Base-by-base conservation (phyloP, 1,284 basidiomycete species). In the Malassezia restricta region DNA sequence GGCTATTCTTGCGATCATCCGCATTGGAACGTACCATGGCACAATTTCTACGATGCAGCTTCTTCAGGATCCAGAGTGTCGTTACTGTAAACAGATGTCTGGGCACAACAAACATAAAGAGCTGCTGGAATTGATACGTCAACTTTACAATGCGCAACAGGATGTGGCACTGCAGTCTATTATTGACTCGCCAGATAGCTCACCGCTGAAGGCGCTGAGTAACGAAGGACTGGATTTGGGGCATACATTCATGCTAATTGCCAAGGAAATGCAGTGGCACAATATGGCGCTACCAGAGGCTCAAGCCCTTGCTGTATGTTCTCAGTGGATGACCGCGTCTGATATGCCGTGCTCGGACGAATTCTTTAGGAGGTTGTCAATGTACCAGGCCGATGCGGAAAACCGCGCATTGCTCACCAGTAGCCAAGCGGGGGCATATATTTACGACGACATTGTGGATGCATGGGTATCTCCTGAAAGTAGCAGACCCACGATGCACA, bases 371-470 rank as follows among this genome's bases (percentile, higher is more conserved):
- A 40, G 39, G 9, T 27, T 52, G 3, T 52, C 51, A 4, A 9
- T 31, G 6, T 31, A 47, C 24, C 51, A 53, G n/a, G 29, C 40
- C 11, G 46, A 53, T 40, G 51, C 51, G 5, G 51, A 53, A 33
- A 20, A 33, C 11, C 40, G 51, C 7, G 51, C 51, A 9, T 17
- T 53, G 3, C 17, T 40, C 14, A 31, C 24, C 38, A 20, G 15
- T 11, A 12, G 20, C 6, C 24, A 45, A 8, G 32, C 32, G 15
- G 28, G 11, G 28, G 33, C 33, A 12, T 53, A 47, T 33, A 31
- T 48, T n/a, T 53, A 48, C 24, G 51, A 53, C 32, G 51, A 47
- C n/a, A 31, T 53, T 9, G 33, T 53, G n/a, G 51, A 53, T 35
- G 51, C 51, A 2, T 53, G 43, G 48, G 35, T 50, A 3, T 17